These are phyloP conservation scores for Miamiensis avidus DNA, from an alignment of 169 alveolate genomes.

Conservation along the genomic window DNA sequence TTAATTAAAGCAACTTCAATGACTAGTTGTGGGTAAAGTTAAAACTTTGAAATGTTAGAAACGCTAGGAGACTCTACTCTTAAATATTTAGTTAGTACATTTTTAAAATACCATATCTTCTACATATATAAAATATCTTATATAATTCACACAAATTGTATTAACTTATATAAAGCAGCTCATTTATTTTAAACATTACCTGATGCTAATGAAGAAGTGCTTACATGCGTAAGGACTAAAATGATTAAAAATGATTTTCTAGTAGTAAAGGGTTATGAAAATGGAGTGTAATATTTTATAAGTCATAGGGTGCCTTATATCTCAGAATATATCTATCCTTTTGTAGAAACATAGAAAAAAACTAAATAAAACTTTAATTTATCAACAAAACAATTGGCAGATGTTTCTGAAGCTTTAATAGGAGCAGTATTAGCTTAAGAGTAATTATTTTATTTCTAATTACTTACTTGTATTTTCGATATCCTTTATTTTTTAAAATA, in stretches of 20 bases:
- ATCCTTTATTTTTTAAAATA: too few relatives aligned
- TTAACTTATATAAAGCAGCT: not conserved
- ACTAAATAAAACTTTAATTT: not conserved
- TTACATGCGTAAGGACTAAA: not conserved
- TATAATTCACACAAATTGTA: too few relatives aligned
- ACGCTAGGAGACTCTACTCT: not conserved
- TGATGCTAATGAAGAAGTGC: not conserved
- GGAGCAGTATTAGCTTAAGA: not conserved
- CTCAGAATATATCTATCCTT: not conserved
- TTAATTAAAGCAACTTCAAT: not conserved
- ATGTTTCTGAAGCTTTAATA: not conserved
- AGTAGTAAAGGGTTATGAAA: not conserved
- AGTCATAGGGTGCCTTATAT: not conserved
- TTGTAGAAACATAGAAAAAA: too few relatives aligned
- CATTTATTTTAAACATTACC: not conserved
- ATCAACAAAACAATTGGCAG: not conserved
- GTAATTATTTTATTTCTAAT: too few relatives aligned
- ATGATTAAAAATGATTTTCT: too few relatives aligned
- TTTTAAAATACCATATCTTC: too few relatives aligned
- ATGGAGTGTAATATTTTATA: too few relatives aligned
- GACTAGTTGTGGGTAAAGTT: not conserved
- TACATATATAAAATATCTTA: too few relatives aligned
- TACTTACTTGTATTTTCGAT: too few relatives aligned
- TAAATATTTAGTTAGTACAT: not conserved
- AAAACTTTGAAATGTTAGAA: not conserved